These are phyloP conservation scores for Exophiala calicioides DNA, from an alignment of 2,329 filamentous ascomycete species.

Conservation along the genomic window DNA sequence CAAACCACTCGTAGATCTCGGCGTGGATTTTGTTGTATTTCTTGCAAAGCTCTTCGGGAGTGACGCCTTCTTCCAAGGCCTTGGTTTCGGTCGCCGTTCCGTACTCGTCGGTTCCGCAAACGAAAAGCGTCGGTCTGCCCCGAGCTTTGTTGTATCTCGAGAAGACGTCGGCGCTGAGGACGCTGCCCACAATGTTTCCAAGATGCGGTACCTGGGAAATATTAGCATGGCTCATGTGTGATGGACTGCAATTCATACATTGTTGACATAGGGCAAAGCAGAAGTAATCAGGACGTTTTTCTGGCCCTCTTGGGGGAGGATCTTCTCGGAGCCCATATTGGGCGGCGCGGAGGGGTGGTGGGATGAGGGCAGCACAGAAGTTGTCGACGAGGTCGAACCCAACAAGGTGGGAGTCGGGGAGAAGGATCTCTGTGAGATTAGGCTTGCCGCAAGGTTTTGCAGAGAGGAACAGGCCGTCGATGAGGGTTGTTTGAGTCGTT, in stretches of 20 bases:
- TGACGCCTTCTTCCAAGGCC: slow-evolving; percentile 82
- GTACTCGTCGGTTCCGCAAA: slow-evolving; percentile 92
- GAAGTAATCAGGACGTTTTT: slow-evolving; percentile 88
- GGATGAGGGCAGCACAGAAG: not conserved
- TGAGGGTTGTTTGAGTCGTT: no score
- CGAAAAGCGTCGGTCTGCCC: slow-evolving; percentile 75
- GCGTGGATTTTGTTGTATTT: slow-evolving; percentile 91
- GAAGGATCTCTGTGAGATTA: no score
- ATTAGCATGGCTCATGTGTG: not conserved
- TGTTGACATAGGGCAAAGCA: slow-evolving; percentile 83
- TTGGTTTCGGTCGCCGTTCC: slow-evolving; percentile 96
- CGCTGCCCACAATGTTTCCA: slow-evolving; percentile 84
- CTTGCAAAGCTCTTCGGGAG: slow-evolving; percentile 80
- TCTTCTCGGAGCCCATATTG: slow-evolving; percentile 37
- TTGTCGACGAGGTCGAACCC: not conserved
- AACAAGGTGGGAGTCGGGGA: not conserved
- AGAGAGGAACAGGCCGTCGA: no score
- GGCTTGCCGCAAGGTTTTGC: no score
- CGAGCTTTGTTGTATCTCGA: slow-evolving; percentile 74
- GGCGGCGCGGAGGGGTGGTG: slow-evolving; percentile 1
- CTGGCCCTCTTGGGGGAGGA: slow-evolving; percentile 70
- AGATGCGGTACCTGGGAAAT: slow-evolving; percentile 73
- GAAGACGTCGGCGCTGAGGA: slow-evolving; percentile 86
- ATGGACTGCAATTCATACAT: slow-evolving; percentile 42
- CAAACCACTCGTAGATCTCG: slow-evolving; percentile 94